Evolutionary conservation across 371 early-diverging fungal genomes (phyloP), one percentile per base, ranked within the genome.

Genomic region (Mortierella sp.): DNA sequence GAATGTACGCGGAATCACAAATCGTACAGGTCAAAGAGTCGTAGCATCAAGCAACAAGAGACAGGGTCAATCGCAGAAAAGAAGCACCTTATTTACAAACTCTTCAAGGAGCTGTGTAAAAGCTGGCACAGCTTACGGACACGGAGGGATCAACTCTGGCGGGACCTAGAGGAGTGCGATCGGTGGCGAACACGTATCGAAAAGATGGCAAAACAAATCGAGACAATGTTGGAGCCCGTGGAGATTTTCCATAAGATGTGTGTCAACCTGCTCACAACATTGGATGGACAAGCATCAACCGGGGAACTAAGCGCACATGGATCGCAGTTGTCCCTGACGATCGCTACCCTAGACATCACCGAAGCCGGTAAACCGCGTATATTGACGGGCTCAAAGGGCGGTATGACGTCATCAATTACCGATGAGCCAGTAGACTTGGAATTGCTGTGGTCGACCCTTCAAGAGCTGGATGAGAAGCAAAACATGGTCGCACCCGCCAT

Each of bases 121-220:
- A 68, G 73, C n/a, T 77, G 70, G 74, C 32, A 68, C 28, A 24
- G 32, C 14, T 70, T 83, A 6, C 37, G 71, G 22, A 40, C 40
- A 18, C 60, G 83, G n/a, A 83, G 71, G 35, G 77, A 83, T n/a
- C 77, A 83, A 60, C 70, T 83, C 26, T 83, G 77, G 83, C 57
- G 71, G 20, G 83, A 77, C 24, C 43, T 83, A 11, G 73, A 73
- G 39, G 77, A 83, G 32, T 77, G 73, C 24, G 77, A 73, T 32
- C 73, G 77, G 5, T 83, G 83, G 83, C 70, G 83, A 3, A 61
- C 71, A 32, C 39, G 73, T 45, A 70, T 77, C 28, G 83, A 83
- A 62, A 77, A 76, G 65, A 73, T 77, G 70, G 73, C 77, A 28
- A 72, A 70, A 52, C 75, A 80, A 65, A 75, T 80, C 52, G 81